A percentile compares a stretch with the other conserved stretches of the same genome.
These are phyloP conservation scores for Eucalyptus erythrocorys DNA, from an alignment of 345 rosid species.

Conservation along the genomic window DNA sequence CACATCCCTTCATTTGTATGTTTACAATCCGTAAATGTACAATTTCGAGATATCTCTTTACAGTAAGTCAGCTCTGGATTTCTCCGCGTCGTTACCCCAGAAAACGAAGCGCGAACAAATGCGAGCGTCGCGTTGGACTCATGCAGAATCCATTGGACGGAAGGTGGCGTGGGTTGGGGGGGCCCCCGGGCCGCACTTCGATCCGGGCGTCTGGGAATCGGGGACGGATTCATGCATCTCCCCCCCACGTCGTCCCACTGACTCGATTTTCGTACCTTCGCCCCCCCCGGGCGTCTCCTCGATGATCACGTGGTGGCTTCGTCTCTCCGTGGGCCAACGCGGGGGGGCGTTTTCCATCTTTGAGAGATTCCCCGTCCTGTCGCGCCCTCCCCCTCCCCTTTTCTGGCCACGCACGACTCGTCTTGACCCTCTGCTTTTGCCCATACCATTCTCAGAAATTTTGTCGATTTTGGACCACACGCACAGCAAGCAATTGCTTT, in stretches of 20 bases:
- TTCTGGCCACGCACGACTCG: neutral
- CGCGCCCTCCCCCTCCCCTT: neutral
- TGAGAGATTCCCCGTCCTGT: neutral
- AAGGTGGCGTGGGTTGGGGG: neutral
- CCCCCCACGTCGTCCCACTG: too few relatives aligned
- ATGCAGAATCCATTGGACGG: neutral
- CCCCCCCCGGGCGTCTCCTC: too few relatives aligned
- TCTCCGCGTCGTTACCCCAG: neutral
- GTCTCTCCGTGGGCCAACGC: too few relatives aligned
- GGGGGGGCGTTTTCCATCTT: neutral
- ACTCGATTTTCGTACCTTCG: neutral
- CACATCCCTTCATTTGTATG: too few relatives aligned
- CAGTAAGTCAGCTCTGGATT: too few relatives aligned
- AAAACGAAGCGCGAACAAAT: accelerated
- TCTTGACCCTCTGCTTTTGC: neutral
- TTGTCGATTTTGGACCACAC: neutral
- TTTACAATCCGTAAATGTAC: too few relatives aligned
- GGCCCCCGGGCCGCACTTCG: neutral
- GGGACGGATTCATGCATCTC: neutral
- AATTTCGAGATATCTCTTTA: too few relatives aligned
- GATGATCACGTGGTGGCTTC: neutral
- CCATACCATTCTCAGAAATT: neutral
- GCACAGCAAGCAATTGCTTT: neutral
- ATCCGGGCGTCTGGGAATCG: neutral
- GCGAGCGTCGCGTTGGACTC: neutral